Base-by-base conservation (phyloP, 1,284 basidiomycete genomes). In the Ustilago trichophora region DNA sequence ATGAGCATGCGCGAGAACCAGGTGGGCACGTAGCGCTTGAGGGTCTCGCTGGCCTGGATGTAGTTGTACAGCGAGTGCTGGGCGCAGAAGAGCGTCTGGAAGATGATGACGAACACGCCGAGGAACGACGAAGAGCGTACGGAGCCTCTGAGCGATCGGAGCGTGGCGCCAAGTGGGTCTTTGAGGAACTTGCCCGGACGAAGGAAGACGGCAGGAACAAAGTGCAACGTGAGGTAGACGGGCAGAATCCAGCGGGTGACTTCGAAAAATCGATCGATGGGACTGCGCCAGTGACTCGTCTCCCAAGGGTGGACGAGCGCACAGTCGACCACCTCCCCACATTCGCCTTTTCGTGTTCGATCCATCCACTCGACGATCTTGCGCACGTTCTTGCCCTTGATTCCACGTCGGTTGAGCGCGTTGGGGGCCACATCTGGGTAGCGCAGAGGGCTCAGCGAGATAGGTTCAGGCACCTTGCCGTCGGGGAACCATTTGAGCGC, bases 101-200 rank as follows among this genome's bases (percentile, higher is more conserved):
- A 95, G 59, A 93, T 89, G 35, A 89, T 83, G 34, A 98, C 89
- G 72, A 95, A 95, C 6, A 87, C 84, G 3, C 90, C 91, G 21
- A 98, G 83, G 85, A 98, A 98, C 0, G 92, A 88, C 1, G 91
- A 92, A 72, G 91, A 94, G 44, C 93, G 85, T 58, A 88, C 82
- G 10, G 92, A 93, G 9, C 93, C 93, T 76, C 87, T 82, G 0
- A 86, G 83, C 0, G 90, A 88, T 51, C 86, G 87, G 24, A 67
- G 22, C 22, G 73, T 52, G 3, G 67, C 58, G 4, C 42, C 55
- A 27, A 65, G 22, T 6, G 79, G 79, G 29, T 72, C 33, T 46
- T 76, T 76, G 51, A 77, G 46, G 64, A 81, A 76, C 18, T 59
- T 53, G 45, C 71, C 71, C 6, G 77, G 75, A 12, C 79, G 77